Evolutionary conservation across 2,329 filamentous ascomycete genomes (phyloP).

Genomic region (Aspergillus ochraceus): DNA sequence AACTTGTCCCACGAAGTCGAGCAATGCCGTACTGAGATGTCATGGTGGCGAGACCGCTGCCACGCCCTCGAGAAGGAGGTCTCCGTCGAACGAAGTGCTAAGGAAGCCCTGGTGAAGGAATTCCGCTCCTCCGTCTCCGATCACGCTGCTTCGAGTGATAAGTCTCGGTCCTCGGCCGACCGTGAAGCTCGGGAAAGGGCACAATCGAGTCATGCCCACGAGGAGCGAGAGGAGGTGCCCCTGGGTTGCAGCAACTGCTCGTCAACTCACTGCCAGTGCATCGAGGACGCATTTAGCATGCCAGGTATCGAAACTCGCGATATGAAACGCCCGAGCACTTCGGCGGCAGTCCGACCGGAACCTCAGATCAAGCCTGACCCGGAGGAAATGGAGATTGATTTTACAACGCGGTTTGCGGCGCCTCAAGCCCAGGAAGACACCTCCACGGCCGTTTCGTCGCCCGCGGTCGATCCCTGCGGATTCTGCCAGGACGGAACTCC

Average conservation of each 20-base stretch:
- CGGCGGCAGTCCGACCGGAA: conserved; percentile 58
- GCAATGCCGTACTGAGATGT: conserved; percentile 57
- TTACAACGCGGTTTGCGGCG: conserved; percentile 65
- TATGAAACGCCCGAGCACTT: conserved; percentile 35
- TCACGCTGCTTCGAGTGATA: conserved; percentile 31
- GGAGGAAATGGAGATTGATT: conserved; percentile 68
- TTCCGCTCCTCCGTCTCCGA: conserved; percentile 34
- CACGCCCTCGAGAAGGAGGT: conserved; percentile 64
- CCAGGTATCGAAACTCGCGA: conserved; percentile 41
- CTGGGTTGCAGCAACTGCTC: conserved; percentile 67
- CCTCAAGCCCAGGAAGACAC: conserved; percentile 28
- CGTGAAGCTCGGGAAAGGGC: conserved; percentile 6
- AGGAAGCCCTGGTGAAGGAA: conserved; percentile 45
- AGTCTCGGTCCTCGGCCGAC: conserved; percentile 26
- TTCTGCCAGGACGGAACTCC: conserved; percentile 82
- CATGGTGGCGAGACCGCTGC: conserved; percentile 55
- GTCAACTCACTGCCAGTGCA: conserved; percentile 62
- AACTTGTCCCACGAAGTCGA: conserved; percentile 66
- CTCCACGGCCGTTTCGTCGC: conserved; percentile 31
- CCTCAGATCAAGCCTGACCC: conserved; percentile 47
- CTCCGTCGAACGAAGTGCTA: conserved; percentile 43
- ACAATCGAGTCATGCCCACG: conserved; percentile 13
- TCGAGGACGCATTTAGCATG: conserved; percentile 56
- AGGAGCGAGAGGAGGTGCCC: conserved; percentile 39
- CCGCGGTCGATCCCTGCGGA: conserved; percentile 68